Evolutionary conservation across 176 grass and related monocot genomes (phyloP).

Genomic region (Elymus sibiricus): DNA sequence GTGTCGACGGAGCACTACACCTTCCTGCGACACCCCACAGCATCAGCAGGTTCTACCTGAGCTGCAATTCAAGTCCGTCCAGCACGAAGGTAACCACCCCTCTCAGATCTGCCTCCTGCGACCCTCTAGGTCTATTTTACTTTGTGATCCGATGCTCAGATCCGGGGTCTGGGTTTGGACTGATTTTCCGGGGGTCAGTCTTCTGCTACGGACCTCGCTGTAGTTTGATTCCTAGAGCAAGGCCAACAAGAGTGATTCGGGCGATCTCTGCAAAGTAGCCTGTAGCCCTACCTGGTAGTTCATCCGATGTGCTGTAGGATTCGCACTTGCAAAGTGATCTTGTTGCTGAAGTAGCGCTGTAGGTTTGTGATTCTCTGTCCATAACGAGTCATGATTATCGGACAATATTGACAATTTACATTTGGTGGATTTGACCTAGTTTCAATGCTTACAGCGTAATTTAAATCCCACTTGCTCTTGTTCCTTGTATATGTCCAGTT

Average conservation of each 20-base stretch:
- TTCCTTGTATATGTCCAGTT: too few species aligned
- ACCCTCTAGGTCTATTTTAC: background rate
- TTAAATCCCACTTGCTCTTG: too few species aligned
- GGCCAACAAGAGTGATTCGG: background rate
- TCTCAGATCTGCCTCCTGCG: background rate
- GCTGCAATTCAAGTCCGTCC: conserved; percentile 78
- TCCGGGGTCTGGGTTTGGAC: background rate
- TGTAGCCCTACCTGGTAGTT: background rate
- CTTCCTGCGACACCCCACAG: conserved; percentile 79
- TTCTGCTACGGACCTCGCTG: background rate
- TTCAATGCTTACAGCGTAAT: too few species aligned
- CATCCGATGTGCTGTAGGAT: too few species aligned
- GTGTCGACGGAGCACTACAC: too few species aligned
- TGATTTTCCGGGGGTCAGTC: background rate
- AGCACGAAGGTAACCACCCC: conserved; percentile 64
- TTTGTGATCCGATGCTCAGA: background rate
- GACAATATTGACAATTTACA: too few species aligned
- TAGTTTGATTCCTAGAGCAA: background rate
- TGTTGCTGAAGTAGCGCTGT: too few species aligned
- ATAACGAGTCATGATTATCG: too few species aligned
- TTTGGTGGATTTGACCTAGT: too few species aligned
- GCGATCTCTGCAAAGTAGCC: background rate
- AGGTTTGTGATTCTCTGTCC: too few species aligned
- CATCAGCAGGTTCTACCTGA: too few species aligned
- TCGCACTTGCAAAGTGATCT: too few species aligned